phyloP scores from a whole-genome alignment of 495 filamentous ascomycete species.

The Lentithecium fluviatile region DNA sequence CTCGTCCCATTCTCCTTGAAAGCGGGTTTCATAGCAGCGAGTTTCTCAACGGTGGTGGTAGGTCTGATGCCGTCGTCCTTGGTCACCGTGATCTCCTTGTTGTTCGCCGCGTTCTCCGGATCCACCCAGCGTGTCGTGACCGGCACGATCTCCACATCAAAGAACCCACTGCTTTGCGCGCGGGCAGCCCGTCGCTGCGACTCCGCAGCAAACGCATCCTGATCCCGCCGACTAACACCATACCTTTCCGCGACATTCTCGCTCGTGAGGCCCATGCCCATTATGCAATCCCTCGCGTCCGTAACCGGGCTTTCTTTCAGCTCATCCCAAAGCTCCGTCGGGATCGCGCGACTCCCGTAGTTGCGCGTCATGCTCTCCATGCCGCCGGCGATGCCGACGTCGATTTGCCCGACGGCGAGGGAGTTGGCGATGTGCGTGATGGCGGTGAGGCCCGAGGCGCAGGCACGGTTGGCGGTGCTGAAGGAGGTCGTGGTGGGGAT shows the following conservation, averaged over 20 bases:
- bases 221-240: slow-evolving; percentile 67
- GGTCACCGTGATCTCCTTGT: slow-evolving; percentile 60
- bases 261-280: slow-evolving; percentile 90
- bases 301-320: slow-evolving; percentile 61
- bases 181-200: slow-evolving; percentile 68
- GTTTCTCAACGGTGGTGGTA: slow-evolving; percentile 62
- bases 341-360: slow-evolving; percentile 80
- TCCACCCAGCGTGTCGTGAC: slow-evolving; percentile 63
- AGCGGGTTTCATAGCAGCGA: slow-evolving; percentile 79
- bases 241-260: slow-evolving; percentile 87
- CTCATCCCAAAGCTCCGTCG: slow-evolving; percentile 73
- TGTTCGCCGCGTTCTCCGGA: slow-evolving; percentile 60
- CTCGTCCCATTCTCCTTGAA: slow-evolving; percentile 69
- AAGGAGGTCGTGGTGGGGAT: slow-evolving; percentile 72
- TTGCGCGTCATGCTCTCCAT: slow-evolving; percentile 95
- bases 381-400: slow-evolving; percentile 80
- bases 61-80: slow-evolving; percentile 81
- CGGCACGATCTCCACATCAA: slow-evolving; percentile 75
- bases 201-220: slow-evolving; percentile 77
- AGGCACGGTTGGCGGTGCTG: slow-evolving; percentile 85
- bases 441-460: slow-evolving; percentile 70
- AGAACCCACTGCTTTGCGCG: slow-evolving; percentile 67
- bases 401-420: slow-evolving; percentile 69
- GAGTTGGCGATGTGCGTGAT: slow-evolving; percentile 69
- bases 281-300: slow-evolving; percentile 80